Percentiles rank a stretch among this genome's conserved stretches.
Conservation (phyloP, 2,329 filamentous ascomycete genomes). For the Leptosphaerulina australis region DNA sequence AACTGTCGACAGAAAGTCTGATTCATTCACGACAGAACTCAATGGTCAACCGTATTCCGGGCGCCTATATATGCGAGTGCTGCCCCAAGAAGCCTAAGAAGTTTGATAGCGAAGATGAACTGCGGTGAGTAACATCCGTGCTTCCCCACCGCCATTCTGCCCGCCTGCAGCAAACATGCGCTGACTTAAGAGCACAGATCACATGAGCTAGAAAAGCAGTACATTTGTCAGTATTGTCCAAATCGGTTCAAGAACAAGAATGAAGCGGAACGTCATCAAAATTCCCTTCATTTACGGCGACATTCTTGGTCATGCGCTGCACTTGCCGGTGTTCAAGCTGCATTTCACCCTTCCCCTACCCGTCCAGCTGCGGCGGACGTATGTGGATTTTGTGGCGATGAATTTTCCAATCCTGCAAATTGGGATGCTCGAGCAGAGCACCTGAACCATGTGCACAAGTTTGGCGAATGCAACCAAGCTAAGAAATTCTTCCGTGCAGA, state of each 20-base stretch:
- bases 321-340: conserved; percentile 72
- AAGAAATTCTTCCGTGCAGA: conserved; percentile 99
- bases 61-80: conserved; percentile 81
- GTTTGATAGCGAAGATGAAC: conserved; percentile 82
- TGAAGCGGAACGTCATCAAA: conserved; percentile 94
- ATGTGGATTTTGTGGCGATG: conserved; percentile 94
- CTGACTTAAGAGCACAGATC: conserved; percentile 59
- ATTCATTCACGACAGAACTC: conserved; percentile 57
- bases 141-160: conserved; percentile 33
- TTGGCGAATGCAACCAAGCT: conserved; percentile 94
- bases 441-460: conserved; percentile 91
- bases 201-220: conserved; percentile 95
- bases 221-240: conserved; percentile 87
- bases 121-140: conserved; percentile 68
- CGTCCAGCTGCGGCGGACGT: conserved; percentile 70
- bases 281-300: conserved; percentile 86
- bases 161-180: conserved; percentile 22
- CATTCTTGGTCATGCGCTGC: conserved; percentile 98
- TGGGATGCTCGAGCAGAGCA: conserved; percentile 89
- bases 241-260: conserved; percentile 99
- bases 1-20: conserved; percentile 55
- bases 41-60: conserved; percentile 58
- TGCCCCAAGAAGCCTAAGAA: conserved; percentile 98
- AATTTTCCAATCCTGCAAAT: conserved; percentile 85
- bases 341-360: conserved; percentile 81